phyloP scores from a whole-genome alignment of 176 grass and related monocot genomes.

The Alopecurus myosuroides region DNA sequence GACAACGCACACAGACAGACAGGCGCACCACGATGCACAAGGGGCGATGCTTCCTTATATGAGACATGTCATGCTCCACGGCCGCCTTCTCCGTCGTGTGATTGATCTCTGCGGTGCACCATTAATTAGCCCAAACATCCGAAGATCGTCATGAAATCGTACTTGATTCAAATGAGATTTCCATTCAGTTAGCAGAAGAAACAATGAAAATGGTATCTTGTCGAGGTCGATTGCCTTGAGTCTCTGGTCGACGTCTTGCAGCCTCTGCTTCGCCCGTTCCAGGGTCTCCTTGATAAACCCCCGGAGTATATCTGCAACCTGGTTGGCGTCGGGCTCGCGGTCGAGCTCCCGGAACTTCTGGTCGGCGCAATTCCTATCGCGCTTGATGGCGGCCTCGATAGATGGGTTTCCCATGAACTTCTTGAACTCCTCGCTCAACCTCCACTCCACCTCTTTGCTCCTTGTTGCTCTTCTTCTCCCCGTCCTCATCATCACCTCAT shows the following conservation, averaged over 20 bases:
- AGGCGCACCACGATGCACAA: too few species aligned
- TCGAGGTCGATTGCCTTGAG: slow-evolving; percentile 82
- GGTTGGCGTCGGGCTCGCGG: slow-evolving; percentile 60
- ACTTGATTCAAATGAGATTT: background rate
- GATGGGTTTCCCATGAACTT: slow-evolving; percentile 94
- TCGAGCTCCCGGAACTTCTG: slow-evolving; percentile 71
- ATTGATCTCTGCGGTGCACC: too few species aligned
- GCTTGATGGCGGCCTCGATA: slow-evolving; percentile 81
- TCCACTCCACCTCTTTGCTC: slow-evolving; percentile 96
- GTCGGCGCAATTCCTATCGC: slow-evolving; percentile 86
- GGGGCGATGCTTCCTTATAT: too few species aligned
- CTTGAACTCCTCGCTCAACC: slow-evolving; percentile 92
- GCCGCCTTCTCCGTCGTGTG: too few species aligned
- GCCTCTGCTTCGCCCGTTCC: slow-evolving; percentile 54
- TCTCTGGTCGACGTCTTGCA: slow-evolving; percentile 65
- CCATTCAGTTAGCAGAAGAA: too few species aligned
- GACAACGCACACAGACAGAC: too few species aligned
- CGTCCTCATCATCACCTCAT: background rate
- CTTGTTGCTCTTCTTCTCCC: slow-evolving; percentile 48
- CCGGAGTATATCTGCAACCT: too few species aligned
- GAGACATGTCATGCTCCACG: too few species aligned
- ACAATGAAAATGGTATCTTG: too few species aligned
- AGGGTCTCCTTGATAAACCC: slow-evolving; percentile 53
- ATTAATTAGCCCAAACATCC: too few species aligned
- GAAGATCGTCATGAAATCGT: too few species aligned